Evolutionary conservation across 2,329 filamentous ascomycete species (phyloP).

Genomic region (Rhynchosporium secalis): DNA sequence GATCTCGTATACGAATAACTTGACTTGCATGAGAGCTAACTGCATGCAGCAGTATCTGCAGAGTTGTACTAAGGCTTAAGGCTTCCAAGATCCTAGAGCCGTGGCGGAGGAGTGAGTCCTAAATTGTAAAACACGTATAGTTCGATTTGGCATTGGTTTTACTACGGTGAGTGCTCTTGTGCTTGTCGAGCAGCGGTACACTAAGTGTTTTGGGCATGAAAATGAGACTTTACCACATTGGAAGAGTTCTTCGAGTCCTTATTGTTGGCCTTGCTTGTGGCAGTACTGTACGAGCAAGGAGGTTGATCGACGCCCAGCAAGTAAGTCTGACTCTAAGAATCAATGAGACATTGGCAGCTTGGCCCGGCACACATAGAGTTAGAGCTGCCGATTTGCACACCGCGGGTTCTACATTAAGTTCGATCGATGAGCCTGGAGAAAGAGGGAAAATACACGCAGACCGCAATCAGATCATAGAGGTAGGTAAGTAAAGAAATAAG

Average conservation of each 20-base stretch:
- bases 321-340: neutral
- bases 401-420: too few species aligned
- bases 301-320: neutral
- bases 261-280: neutral
- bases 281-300: neutral
- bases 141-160: neutral
- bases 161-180: neutral
- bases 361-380: neutral
- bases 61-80: too few species aligned
- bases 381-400: neutral
- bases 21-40: conserved; percentile 4
- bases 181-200: neutral
- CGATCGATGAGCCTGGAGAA: too few species aligned
- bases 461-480: neutral
- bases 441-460: neutral
- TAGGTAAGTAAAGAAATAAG: neutral
- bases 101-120: neutral
- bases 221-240: too few species aligned
- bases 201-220: neutral
- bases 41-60: neutral
- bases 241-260: too few species aligned
- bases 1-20: conserved; percentile 9
- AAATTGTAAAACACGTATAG: neutral
- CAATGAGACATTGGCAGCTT: neutral
- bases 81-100: neutral